Base-by-base conservation (phyloP, 2,329 filamentous ascomycete genomes). In the Botrytis aclada region DNA sequence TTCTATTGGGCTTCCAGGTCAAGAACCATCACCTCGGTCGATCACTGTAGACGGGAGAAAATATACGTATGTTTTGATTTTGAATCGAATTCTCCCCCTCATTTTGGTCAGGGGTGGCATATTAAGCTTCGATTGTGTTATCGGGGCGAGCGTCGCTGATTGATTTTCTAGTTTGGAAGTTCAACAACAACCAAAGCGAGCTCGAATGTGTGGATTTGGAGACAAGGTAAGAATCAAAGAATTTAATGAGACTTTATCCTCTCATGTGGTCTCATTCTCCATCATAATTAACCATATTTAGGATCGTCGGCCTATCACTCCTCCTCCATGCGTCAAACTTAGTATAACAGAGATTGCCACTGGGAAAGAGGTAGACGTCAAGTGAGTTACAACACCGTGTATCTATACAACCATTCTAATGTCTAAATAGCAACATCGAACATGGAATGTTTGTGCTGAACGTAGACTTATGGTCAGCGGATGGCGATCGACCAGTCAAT, bases 191-290 rank as follows among this genome's bases (percentile, higher is more conserved):
- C 96, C 96, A 69, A 88, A 93, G 79, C 90, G 96, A 79, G 96
- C 96, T 77, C 93, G 96, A 75, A 98, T 98, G 96, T 99, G 96
- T 84, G 96, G 96, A 12, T 99, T 98, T 84, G 96, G 96, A 75
- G 96, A 99, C 85, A 99, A 98, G 88, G 93, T 96, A 84, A 72
- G 74, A 65, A 39, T 45, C 64, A 34, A 73, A 58, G n/a, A 76
- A 74, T 51, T 41, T 54, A 16, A 66, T 58, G 65, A 70, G 37
- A 51, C 41, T 7, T n/a, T 8, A 20, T 29, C 29, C 20, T 71
- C 54, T 43, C 65, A 54, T 47, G 56, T 61, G 32, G 56, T 62
- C 18, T 67, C 18, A 6, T 69, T 45, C 39, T 56, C 18, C 37
- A 54, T 62, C 18, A 10, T 29, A 58, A 29, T 62, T 66, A 22